Conservation (phyloP, 176 grass and related monocot species). For the Oryza brachyantha region DNA sequence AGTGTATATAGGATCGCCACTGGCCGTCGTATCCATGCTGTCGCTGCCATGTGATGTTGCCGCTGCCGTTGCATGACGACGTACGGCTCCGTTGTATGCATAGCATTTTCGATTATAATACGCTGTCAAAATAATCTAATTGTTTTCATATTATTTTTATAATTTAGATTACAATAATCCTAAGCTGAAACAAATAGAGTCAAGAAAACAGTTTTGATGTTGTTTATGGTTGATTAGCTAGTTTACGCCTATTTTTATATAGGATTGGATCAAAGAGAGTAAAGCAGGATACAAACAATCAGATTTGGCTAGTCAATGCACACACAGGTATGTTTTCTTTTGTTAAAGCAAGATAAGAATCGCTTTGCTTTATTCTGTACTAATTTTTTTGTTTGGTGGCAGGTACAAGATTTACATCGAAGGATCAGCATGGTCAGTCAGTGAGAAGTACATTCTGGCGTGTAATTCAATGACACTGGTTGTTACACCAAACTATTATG, state of each 20-base stretch:
- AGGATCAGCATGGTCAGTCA: slow-evolving; percentile 90
- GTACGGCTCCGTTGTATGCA: too few relatives aligned
- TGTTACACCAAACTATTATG: slow-evolving; percentile 78
- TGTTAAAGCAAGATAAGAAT: slow-evolving; percentile 1
- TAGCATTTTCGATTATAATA: too few relatives aligned
- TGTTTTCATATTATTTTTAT: too few relatives aligned
- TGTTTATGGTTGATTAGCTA: slow-evolving; percentile 21
- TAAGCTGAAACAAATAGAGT: too few relatives aligned
- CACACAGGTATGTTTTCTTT: slow-evolving; percentile 57
- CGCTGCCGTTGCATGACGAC: too few relatives aligned
- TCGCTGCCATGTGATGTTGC: too few relatives aligned
- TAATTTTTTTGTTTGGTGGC: slow-evolving; percentile 9
- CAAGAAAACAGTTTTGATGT: slow-evolving; percentile 17
- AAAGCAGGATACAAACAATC: slow-evolving; percentile 82
- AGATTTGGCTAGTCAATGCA: slow-evolving; percentile 75
- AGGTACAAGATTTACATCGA: slow-evolving; percentile 98
- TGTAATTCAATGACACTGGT: slow-evolving; percentile 82
- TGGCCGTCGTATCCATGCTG: too few relatives aligned
- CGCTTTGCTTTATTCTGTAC: background rate
- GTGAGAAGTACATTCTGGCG: slow-evolving; percentile 96
- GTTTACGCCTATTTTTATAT: slow-evolving; percentile 12
- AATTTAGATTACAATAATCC: too few relatives aligned
- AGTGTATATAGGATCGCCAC: too few relatives aligned
- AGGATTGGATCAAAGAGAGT: slow-evolving; percentile 87
- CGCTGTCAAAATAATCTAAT: too few relatives aligned